A percentile compares a stretch with the other conserved stretches of the same genome.
Evolutionary conservation across 352 stramenopile species (phyloP).

Genomic region (Globisporangium iwayamae): DNA sequence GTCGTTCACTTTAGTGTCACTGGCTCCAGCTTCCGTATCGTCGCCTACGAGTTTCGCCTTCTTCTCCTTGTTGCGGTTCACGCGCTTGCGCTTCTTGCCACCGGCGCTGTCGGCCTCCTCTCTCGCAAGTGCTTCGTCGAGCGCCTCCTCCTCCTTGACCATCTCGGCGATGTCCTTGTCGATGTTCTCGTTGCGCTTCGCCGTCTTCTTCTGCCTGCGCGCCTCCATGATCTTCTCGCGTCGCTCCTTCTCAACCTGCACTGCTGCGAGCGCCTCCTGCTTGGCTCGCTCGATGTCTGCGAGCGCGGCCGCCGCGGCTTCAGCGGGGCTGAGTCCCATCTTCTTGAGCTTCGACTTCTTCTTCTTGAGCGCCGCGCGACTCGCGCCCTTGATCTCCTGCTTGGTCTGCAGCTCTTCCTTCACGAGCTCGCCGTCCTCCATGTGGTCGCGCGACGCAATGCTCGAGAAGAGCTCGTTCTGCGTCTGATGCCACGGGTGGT

Average conservation of each 20-base stretch:
- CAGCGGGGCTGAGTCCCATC: slow-evolving; percentile 28
- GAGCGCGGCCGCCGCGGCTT: slow-evolving; percentile 26
- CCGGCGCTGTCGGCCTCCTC: slow-evolving; percentile 19
- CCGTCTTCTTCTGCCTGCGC: slow-evolving; percentile 24
- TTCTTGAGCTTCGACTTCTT: slow-evolving; percentile 77
- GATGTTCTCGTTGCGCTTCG: slow-evolving; percentile 14
- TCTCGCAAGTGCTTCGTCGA: slow-evolving; percentile 13
- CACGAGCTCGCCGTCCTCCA: slow-evolving; percentile 56
- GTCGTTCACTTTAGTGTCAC: slow-evolving; percentile 1
- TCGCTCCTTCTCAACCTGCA: slow-evolving; percentile 19
- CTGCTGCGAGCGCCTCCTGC: slow-evolving; percentile 10
- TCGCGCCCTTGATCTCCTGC: slow-evolving; percentile 39
- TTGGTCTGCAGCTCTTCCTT: slow-evolving; percentile 37
- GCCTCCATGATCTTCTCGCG: slow-evolving; percentile 20
- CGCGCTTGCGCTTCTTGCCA: slow-evolving; percentile 34
- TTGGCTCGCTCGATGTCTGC: slow-evolving; percentile 34
- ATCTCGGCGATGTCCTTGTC: slow-evolving; percentile 20
- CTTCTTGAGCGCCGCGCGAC: slow-evolving; percentile 74
- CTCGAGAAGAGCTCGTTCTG: slow-evolving; percentile 38
- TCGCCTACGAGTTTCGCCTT: slow-evolving; percentile 10
- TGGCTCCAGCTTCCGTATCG: slow-evolving; percentile 23
- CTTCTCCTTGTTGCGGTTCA: slow-evolving; percentile 22
- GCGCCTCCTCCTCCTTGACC: slow-evolving; percentile 12
- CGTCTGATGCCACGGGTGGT: slow-evolving; percentile 77
- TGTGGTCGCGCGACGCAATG: slow-evolving; percentile 49